phyloP scores from a whole-genome alignment of 2,329 filamentous ascomycete genomes.

The Hymenoscyphus albidus region DNA sequence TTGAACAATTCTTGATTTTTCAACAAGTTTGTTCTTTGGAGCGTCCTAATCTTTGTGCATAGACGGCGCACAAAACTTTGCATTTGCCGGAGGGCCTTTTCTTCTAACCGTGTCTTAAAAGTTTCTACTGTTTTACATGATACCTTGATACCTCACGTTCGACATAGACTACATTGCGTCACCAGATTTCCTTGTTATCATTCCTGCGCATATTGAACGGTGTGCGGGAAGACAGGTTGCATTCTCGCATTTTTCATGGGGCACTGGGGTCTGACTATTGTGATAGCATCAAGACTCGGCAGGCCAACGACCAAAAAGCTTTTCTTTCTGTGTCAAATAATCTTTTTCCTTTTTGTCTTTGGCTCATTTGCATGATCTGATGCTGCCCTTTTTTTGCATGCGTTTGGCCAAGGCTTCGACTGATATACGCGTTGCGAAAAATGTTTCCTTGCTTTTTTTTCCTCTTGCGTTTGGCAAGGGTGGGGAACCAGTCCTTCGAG shows the following conservation, averaged over 20 bases:
- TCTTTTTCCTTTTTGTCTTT: constrained; percentile 20
- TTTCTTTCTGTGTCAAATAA: constrained; percentile 31
- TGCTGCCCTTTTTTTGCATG: constrained; percentile 12
- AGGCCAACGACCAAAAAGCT: constrained; percentile 30
- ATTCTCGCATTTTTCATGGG: constrained; percentile 32
- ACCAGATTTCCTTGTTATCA: constrained; percentile 33
- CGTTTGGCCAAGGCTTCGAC: constrained; percentile 3
- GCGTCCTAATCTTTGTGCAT: constrained; percentile 44
- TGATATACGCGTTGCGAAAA: constrained; percentile 12
- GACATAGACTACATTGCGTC: constrained; percentile 35
- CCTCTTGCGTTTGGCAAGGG: constrained; percentile 8
- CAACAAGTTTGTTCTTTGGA: constrained; percentile 37
- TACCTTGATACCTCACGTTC: constrained; percentile 37
- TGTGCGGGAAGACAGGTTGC: constrained; percentile 34
- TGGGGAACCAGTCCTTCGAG: constrained; percentile 14
- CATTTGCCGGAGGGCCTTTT: constrained; percentile 41
- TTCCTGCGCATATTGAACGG: constrained; percentile 31
- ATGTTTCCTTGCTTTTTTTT: constrained; percentile 23
- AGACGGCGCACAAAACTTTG: constrained; percentile 42
- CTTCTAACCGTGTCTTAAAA: constrained; percentile 42
- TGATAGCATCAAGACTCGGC: constrained; percentile 22
- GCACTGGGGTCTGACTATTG: constrained; percentile 28
- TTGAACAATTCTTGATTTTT: constrained; percentile 31
- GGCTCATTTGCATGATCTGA: constrained; percentile 14
- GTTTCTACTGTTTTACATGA: constrained; percentile 42